A percentile compares a stretch with the other conserved stretches of the same genome.
phyloP scores from a whole-genome alignment of 208 protist genomes.

The Acanthamoeba triangularis region DNA sequence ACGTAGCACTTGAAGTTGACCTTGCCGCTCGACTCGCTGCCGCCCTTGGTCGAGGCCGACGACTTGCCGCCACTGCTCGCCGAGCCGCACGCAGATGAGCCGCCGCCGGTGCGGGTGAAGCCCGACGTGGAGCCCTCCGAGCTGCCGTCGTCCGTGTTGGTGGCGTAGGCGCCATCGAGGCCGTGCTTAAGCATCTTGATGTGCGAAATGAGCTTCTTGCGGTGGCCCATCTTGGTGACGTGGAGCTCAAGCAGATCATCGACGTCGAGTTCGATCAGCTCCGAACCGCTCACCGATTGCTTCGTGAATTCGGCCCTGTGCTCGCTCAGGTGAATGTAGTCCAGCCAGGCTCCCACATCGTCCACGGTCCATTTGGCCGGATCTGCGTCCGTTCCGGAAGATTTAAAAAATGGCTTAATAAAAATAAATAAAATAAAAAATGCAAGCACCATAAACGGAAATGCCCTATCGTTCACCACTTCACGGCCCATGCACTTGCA shows the following conservation, averaged over 20 bases:
- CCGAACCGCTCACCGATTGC: slow-evolving; percentile 28
- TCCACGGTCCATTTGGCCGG: slow-evolving; percentile 48
- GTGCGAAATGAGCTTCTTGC: background rate
- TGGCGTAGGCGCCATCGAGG: slow-evolving; percentile 26
- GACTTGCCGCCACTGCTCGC: background rate
- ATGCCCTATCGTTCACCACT: too few species aligned
- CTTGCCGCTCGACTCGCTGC: background rate
- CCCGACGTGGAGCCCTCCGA: slow-evolving; percentile 1
- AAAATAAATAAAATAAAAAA: slow-evolving; percentile 10
- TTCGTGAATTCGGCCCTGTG: slow-evolving; percentile 49
- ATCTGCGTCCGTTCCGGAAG: too few species aligned
- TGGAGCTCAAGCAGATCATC: slow-evolving; percentile 26
- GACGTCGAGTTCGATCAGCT: slow-evolving; percentile 8
- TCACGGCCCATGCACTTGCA: too few species aligned
- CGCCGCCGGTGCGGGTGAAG: background rate
- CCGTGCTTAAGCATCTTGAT: slow-evolving; percentile 52
- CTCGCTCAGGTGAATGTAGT: slow-evolving; percentile 65
- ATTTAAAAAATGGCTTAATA: background rate
- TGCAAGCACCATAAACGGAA: background rate
- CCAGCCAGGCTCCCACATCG: slow-evolving; percentile 33
- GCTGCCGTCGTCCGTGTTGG: background rate
- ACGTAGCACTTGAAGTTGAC: slow-evolving; percentile 25
- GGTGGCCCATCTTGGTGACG: slow-evolving; percentile 54
- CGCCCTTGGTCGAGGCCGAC: background rate
- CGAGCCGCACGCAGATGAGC: too few species aligned